Evolutionary conservation across 768 basidiomycete genomes (phyloP).

Genomic region (Neoboletus brunneissimus): DNA sequence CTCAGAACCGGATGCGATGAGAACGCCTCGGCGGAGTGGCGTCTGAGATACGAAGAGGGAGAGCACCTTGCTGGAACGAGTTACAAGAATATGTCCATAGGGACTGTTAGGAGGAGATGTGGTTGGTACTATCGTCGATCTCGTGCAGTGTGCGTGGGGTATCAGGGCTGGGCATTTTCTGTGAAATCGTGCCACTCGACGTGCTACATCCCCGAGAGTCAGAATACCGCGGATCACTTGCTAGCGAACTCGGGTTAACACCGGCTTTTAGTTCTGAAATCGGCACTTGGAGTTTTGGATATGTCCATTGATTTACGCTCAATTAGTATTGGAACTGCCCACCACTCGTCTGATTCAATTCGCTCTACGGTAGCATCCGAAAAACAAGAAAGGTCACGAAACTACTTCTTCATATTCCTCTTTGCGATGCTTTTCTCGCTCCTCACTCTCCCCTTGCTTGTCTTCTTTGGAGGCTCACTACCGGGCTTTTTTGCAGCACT

Average conservation of each 20-base stretch:
- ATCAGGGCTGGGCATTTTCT: neutral
- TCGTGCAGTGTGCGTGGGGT: neutral
- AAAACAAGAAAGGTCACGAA: neutral
- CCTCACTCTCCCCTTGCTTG: slow-evolving; percentile 46
- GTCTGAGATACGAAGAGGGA: neutral
- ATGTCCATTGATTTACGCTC: neutral
- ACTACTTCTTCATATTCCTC: slow-evolving; percentile 58
- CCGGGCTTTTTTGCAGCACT: slow-evolving; percentile 23
- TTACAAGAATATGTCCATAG: neutral
- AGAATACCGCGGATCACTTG: neutral
- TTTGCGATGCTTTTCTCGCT: slow-evolving; percentile 54
- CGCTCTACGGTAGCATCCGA: too few relatives aligned
- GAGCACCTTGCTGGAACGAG: neutral
- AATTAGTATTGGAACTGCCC: neutral
- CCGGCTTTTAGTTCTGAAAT: neutral
- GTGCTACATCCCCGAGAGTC: neutral
- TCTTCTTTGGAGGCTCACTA: slow-evolving; percentile 20
- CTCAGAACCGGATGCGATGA: neutral
- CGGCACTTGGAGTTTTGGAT: neutral
- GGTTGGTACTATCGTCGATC: neutral
- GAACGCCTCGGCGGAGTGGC: neutral
- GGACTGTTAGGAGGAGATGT: too few relatives aligned
- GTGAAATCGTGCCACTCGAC: neutral
- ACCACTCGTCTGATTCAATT: neutral
- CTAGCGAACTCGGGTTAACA: neutral